phyloP scores from a whole-genome alignment of 148 eudicot species.

The Heliosperma pusillum region DNA sequence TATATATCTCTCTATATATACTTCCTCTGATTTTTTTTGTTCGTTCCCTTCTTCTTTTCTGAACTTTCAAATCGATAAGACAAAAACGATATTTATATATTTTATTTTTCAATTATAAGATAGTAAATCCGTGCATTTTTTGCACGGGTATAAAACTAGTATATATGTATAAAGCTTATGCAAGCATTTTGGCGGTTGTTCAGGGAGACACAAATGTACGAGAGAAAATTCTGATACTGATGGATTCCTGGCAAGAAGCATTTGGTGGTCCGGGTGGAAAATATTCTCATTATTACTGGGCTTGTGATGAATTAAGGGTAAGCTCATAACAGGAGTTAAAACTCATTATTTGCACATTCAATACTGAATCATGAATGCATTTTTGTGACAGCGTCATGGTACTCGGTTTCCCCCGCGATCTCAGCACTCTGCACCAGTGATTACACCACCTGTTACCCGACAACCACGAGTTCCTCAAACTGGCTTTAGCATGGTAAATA shows the following conservation, averaged over 20 bases:
- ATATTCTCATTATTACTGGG: constrained; percentile 82
- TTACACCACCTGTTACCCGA: constrained; percentile 72
- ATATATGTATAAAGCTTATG: no score
- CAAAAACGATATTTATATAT: no score
- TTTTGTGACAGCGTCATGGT: constrained; percentile 59
- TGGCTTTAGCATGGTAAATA: constrained; percentile 69
- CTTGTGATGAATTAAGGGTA: constrained; percentile 87
- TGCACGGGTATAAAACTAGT: no score
- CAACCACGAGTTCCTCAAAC: constrained; percentile 50
- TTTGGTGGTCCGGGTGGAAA: constrained; percentile 87
- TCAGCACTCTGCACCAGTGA: constrained; percentile 56
- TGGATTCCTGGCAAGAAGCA: constrained; percentile 94
- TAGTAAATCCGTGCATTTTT: no score
- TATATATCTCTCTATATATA: no score
- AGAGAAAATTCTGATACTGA: constrained; percentile 61
- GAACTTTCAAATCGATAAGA: no score
- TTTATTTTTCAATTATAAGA: no score
- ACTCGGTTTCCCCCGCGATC: constrained; percentile 73
- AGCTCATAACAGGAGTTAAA: no score
- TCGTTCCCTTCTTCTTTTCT: no score
- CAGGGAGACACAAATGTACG: constrained; percentile 78
- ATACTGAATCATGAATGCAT: background rate
- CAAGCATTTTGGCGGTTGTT: background rate
- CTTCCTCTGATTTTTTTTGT: no score
- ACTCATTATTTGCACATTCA: background rate